Conservation (phyloP, 805 yeast genomes). For the Metschnikowia reukaufii region DNA sequence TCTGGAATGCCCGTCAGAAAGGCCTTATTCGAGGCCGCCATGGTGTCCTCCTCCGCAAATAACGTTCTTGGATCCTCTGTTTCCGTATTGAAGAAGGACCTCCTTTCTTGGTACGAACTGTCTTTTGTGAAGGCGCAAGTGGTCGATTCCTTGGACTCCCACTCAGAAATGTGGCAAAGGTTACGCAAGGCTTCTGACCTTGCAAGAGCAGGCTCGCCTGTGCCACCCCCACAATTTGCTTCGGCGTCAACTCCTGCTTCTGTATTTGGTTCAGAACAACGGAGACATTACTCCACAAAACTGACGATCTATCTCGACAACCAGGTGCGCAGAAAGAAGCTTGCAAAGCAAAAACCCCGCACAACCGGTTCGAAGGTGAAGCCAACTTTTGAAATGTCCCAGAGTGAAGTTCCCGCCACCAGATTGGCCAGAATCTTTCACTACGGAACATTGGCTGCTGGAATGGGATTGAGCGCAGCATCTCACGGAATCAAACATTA, state of each 20-base stretch:
- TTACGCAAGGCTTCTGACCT: slow-evolving; percentile 11
- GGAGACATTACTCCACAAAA: slow-evolving; percentile 14
- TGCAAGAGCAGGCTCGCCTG: slow-evolving; percentile 3
- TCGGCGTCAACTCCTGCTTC: neutral
- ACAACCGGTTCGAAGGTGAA: slow-evolving; percentile 23
- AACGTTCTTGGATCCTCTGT: slow-evolving; percentile 23
- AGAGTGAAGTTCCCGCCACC: slow-evolving; percentile 80
- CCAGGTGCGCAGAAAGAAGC: slow-evolving; percentile 12
- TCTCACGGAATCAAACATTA: slow-evolving; percentile 71
- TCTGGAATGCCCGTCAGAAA: slow-evolving; percentile 17
- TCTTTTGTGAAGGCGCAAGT: slow-evolving; percentile 23
- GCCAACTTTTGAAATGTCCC: slow-evolving; percentile 46
- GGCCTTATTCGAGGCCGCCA: slow-evolving; percentile 24
- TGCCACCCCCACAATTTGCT: neutral
- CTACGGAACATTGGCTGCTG: slow-evolving; percentile 90
- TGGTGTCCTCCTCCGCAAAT: slow-evolving; percentile 27
- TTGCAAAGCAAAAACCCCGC: slow-evolving; percentile 14
- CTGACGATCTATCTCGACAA: slow-evolving; percentile 13
- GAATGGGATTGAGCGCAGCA: slow-evolving; percentile 82
- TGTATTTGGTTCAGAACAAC: slow-evolving; percentile 1
- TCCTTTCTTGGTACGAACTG: slow-evolving; percentile 20
- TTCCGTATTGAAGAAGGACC: slow-evolving; percentile 22
- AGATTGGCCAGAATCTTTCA: slow-evolving; percentile 88
- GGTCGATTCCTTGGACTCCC: slow-evolving; percentile 21
- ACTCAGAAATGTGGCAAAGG: slow-evolving; percentile 27